These are phyloP conservation scores for Nakaseomyces glabratus DNA, from an alignment of 1,139 yeast genomes.

Conservation along the genomic window DNA sequence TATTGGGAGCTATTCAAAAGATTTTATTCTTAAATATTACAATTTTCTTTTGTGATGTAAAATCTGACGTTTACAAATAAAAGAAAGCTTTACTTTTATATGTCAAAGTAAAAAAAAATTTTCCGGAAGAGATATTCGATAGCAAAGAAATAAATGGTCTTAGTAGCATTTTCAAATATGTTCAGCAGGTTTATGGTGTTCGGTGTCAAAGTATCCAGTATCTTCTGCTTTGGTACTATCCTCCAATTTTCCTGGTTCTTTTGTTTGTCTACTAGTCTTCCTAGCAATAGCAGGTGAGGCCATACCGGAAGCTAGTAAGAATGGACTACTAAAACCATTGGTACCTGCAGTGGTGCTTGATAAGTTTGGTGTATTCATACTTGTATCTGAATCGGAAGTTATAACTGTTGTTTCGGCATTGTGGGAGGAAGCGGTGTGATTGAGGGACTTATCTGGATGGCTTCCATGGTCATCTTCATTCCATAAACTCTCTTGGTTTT, in stretches of 20 bases:
- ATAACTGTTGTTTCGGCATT: not conserved
- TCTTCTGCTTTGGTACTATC: slow-evolving; percentile 7
- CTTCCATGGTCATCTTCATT: slow-evolving; percentile 9
- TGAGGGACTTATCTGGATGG: slow-evolving; percentile 3
- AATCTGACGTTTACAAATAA: too few relatives aligned
- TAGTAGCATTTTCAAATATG: not conserved
- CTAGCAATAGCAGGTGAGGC: slow-evolving; percentile 37
- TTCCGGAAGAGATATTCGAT: too few relatives aligned
- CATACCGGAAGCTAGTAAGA: slow-evolving; percentile 48
- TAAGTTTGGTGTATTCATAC: slow-evolving; percentile 8
- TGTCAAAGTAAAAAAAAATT: too few relatives aligned
- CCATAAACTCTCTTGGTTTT: slow-evolving; percentile 9
- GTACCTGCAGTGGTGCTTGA: slow-evolving; percentile 11
- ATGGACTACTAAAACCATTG: slow-evolving; percentile 52
- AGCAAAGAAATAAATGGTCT: not conserved
- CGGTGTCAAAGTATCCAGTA: slow-evolving; percentile 6
- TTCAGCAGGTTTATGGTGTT: slow-evolving; percentile 5
- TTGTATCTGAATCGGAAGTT: slow-evolving; percentile 9
- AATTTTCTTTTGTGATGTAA: too few relatives aligned
- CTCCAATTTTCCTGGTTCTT: slow-evolving; percentile 2
- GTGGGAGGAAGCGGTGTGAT: not conserved
- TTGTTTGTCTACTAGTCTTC: slow-evolving; percentile 8
- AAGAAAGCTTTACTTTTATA: too few relatives aligned
- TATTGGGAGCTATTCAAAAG: too few relatives aligned
- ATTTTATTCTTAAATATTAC: too few relatives aligned